These are phyloP conservation scores for Skeletonema tropicum DNA, from an alignment of 108 stramenopile species.

Conservation along the genomic window DNA sequence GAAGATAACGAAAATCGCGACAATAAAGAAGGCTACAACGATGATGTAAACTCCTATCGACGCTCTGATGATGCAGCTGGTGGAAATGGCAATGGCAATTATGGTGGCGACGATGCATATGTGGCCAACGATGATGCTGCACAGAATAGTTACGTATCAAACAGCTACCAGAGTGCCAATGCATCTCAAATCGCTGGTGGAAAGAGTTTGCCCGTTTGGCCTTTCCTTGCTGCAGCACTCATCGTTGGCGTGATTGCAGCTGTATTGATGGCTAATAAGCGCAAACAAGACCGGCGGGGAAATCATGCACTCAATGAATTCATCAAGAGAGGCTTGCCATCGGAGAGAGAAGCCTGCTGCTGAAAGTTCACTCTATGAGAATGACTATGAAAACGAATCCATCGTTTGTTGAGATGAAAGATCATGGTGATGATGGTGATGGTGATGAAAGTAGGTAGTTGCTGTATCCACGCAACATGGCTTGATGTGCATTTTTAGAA, in stretches of 20 bases:
- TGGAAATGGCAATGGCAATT: neutral
- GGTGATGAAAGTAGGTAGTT: too few relatives aligned
- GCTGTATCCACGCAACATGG: too few relatives aligned
- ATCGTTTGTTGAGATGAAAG: neutral
- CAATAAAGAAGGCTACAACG: neutral
- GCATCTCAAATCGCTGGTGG: neutral
- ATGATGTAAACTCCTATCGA: neutral
- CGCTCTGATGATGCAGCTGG: neutral
- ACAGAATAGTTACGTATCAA: too few relatives aligned
- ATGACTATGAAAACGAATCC: neutral
- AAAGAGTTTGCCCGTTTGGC: conserved; percentile 9
- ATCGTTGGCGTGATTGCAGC: conserved; percentile 15
- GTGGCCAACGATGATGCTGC: neutral
- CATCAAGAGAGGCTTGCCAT: neutral
- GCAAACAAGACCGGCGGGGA: neutral
- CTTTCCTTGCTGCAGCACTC: conserved; percentile 14
- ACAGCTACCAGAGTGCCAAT: neutral
- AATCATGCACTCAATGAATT: neutral
- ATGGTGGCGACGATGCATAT: neutral
- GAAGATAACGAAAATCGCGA: neutral
- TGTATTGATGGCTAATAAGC: conserved; percentile 4
- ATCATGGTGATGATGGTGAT: too few relatives aligned
- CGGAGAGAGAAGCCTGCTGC: neutral
- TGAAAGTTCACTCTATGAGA: neutral
- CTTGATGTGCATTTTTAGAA: too few relatives aligned